phyloP scores from a whole-genome alignment of 1,284 basidiomycete genomes.

The Amylostereum areolatum region DNA sequence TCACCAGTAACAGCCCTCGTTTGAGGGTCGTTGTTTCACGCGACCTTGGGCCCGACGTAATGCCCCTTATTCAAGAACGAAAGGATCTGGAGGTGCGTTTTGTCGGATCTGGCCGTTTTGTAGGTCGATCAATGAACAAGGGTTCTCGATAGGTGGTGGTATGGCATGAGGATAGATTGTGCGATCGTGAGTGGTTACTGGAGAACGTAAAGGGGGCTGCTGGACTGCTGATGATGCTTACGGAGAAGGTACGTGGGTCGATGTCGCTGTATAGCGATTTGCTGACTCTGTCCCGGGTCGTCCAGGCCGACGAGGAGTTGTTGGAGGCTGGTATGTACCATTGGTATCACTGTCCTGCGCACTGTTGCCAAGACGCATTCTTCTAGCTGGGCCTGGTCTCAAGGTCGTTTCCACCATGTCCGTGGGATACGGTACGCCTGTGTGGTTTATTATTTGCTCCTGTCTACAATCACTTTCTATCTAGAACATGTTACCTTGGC shows the following conservation, averaged over 20 bases:
- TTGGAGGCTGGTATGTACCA: conserved; percentile 51
- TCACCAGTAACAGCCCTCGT: conserved; percentile 1
- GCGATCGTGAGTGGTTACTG: conserved; percentile 74
- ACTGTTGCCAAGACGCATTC: background rate
- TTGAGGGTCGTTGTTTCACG: conserved; percentile 63
- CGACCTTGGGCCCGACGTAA: conserved; percentile 65
- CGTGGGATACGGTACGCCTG: conserved; percentile 71
- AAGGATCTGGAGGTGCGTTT: conserved; percentile 52
- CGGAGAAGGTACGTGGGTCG: conserved; percentile 53
- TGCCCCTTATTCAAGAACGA: conserved; percentile 50
- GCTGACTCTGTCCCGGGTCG: background rate
- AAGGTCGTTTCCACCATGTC: conserved; percentile 87
- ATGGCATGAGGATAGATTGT: conserved; percentile 65
- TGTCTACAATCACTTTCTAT: background rate
- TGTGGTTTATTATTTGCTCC: background rate
- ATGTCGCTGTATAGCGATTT: background rate
- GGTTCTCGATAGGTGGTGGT: conserved; percentile 53
- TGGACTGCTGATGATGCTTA: conserved; percentile 65
- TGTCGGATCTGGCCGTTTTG: too few species aligned
- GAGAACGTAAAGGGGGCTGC: conserved; percentile 61
- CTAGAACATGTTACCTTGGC: conserved; percentile 78
- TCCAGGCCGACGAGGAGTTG: conserved; percentile 67
- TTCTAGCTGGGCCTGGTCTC: conserved; percentile 62
- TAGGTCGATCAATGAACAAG: too few species aligned
- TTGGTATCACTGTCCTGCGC: conserved; percentile 5